Evolutionary conservation across 2,329 filamentous ascomycete species (phyloP).

Genomic region (Penicillium sp.): DNA sequence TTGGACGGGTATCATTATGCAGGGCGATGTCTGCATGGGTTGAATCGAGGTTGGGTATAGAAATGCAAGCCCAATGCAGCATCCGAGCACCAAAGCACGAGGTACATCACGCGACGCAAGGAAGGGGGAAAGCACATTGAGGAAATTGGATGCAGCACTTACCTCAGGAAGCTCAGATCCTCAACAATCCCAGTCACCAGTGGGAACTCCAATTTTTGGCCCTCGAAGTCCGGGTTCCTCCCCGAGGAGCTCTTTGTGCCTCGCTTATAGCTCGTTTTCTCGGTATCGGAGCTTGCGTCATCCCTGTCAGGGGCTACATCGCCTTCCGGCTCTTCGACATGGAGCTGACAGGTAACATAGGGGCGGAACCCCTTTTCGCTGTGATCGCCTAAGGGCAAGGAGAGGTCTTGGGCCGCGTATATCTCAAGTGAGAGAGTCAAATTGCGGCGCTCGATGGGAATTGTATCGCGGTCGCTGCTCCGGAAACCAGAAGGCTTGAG

Average conservation of each 20-base stretch:
- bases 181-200: conserved; percentile 62
- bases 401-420: conserved; percentile 75
- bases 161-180: conserved; percentile 73
- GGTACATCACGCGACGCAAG: neutral
- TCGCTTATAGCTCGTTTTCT: conserved; percentile 56
- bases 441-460: conserved; percentile 51
- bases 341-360: conserved; percentile 76
- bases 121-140: conserved; percentile 14
- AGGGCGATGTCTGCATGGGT: conserved; percentile 3
- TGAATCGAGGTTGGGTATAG: neutral
- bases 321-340: conserved; percentile 69
- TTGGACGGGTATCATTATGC: conserved; percentile 7
- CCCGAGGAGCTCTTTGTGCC: conserved; percentile 59
- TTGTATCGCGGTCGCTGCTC: conserved; percentile 29
- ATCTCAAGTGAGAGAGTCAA: conserved; percentile 72
- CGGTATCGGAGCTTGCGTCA: conserved; percentile 48
- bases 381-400: conserved; percentile 61
- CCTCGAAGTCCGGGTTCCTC: conserved; percentile 66
- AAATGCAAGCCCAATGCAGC: conserved; percentile 2
- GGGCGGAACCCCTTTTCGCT: conserved; percentile 66
- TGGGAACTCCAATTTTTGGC: conserved; percentile 61
- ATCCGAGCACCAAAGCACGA: neutral
- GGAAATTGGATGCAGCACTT: conserved; percentile 39
- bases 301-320: conserved; percentile 47
- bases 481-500: conserved; percentile 79